Conservation (phyloP, 257 asterid species). For the Solanum virginianum region DNA sequence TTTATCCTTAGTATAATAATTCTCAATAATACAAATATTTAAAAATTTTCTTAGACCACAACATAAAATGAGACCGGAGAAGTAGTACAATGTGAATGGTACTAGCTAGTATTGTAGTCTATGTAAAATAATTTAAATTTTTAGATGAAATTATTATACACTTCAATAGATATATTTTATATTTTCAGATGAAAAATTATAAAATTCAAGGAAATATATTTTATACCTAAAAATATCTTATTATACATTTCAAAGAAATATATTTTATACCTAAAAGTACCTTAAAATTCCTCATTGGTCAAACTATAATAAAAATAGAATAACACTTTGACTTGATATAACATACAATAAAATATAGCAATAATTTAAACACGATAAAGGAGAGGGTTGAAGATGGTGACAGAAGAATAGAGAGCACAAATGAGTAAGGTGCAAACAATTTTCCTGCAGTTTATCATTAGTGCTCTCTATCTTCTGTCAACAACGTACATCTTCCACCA, state of each 20-base stretch:
- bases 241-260: background rate
- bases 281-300: background rate
- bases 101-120: background rate
- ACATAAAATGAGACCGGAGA: no score
- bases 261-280: background rate
- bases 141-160: background rate
- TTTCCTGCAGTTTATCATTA: slow-evolving; percentile 11
- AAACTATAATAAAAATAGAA: background rate
- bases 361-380: background rate
- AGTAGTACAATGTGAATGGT: background rate
- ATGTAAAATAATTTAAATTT: background rate
- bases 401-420: slow-evolving; percentile 75
- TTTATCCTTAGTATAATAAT: no score
- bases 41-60: no score
- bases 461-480: slow-evolving; percentile 35
- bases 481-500: slow-evolving; percentile 4
- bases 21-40: no score
- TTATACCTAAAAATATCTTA: background rate
- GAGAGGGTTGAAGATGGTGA: slow-evolving; percentile 31
- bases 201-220: background rate
- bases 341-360: no score
- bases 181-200: background rate
- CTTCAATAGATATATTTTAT: background rate
- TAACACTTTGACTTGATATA: background rate
- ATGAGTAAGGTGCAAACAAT: slow-evolving; percentile 34